A percentile compares a stretch with the other conserved stretches of the same genome.
Evolutionary conservation across 2,329 filamentous ascomycete genomes (phyloP).

Genomic region (Trematosphaeria pertusa): DNA sequence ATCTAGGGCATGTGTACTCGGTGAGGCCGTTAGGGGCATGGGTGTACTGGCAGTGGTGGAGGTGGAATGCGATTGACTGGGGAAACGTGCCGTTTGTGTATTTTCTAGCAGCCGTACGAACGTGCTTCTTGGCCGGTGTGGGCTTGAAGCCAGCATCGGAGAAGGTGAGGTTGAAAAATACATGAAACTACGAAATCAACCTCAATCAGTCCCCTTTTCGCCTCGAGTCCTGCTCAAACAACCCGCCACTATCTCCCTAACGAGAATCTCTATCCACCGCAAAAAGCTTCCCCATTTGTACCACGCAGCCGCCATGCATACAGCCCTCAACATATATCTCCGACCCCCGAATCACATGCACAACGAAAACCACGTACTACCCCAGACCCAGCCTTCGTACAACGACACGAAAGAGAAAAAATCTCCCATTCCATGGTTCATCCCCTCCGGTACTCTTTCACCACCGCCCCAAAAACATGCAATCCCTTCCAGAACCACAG

Average conservation of each 20-base stretch:
- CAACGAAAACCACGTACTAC: slow-evolving; percentile 6
- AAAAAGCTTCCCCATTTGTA: no score
- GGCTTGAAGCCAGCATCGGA: slow-evolving; percentile 24
- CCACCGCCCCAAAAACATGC: no score
- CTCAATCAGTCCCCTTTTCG: no score
- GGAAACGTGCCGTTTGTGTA: slow-evolving; percentile 77
- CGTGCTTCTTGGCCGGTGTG: slow-evolving; percentile 33
- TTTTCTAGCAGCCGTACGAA: slow-evolving; percentile 58
- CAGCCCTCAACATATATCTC: not conserved
- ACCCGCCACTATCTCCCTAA: no score
- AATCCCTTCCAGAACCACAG: no score
- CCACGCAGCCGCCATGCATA: no score
- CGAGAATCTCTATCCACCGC: no score
- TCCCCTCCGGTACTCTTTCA: no score
- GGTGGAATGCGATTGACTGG: slow-evolving; percentile 73
- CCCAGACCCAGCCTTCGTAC: not conserved
- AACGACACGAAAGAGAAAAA: slow-evolving; percentile 3
- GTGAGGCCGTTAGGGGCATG: slow-evolving; percentile 64
- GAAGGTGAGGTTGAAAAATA: slow-evolving; percentile 12
- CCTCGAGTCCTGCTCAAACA: no score
- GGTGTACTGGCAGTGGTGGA: slow-evolving; percentile 68
- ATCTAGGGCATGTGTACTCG: slow-evolving; percentile 76
- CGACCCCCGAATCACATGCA: not conserved
- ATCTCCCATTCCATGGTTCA: not conserved
- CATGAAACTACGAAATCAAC: slow-evolving; percentile 14